Evolutionary conservation across 768 basidiomycete species (phyloP), one percentile per base, ranked within the genome.

Genomic region (Termitomyces sp.): DNA sequence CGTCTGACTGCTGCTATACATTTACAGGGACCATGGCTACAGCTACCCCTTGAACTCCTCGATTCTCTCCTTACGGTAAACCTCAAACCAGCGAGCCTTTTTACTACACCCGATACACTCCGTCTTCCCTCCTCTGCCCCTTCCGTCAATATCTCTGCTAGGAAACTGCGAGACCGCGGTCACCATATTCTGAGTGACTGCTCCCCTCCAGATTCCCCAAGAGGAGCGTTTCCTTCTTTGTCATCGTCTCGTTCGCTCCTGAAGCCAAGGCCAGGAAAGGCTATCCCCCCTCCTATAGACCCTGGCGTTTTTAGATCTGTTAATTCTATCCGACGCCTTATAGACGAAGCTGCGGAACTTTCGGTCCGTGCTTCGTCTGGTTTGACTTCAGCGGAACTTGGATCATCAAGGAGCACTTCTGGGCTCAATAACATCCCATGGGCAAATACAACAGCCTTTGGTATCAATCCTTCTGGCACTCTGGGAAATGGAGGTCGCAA

Each of bases 361-460:
- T 90, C 88, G 12, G 87, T 95, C 5, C 86, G 93, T 40, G 93
- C 93, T 14, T 82, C 90, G 9, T 93, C 90, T 3, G 92, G 93
- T 1, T 70, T 95, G 22, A 87, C 88, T 15, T 79, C 89, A 24
- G 81, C 85, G 9, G 85, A 89, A 41, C 72, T 92, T 19, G 84
- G 82, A 14, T 83, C 87, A 24, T 78, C 88, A 64, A 80, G 84
- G 46, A 75, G 73, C 5, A 68, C 69, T 17, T 64, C 74, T 8
- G 70, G 71, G 5, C 58, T 75, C 43, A 73, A 71, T 56, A 76
- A 70, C 42, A 76, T 71, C 49, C 72, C 83, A 2, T 90, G 89
- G 89, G 73, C 77, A 5, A 64, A 81, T 4, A 79, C 84, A 3
- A 85, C 89, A 60, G 77, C 76, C 1, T 67, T 88, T 1, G 87